Conservation (phyloP, 257 asterid species). For the Solanum rostratum region DNA sequence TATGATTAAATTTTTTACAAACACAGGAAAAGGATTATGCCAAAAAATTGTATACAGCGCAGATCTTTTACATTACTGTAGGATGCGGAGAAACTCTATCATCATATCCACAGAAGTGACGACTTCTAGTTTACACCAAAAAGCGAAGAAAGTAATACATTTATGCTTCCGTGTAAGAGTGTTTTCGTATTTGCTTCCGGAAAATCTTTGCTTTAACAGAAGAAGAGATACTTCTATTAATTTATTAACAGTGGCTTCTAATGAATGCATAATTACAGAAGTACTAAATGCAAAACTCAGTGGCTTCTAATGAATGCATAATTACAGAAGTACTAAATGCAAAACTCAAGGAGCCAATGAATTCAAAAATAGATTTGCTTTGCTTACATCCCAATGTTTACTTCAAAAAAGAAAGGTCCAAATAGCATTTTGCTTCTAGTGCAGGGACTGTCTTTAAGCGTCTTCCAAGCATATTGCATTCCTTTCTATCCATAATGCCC, state of each 20-base stretch:
- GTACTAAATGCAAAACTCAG: not conserved
- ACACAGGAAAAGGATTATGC: not conserved
- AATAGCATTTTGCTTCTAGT: not conserved
- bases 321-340: not conserved
- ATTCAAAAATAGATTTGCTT: not conserved
- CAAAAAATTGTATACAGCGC: not conserved
- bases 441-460: not conserved
- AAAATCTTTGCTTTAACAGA: not conserved
- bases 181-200: not conserved
- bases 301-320: not conserved
- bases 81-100: not conserved
- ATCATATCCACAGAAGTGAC: not conserved
- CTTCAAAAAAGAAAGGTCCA: not conserved
- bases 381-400: not conserved
- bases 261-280: not conserved
- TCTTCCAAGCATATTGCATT: not conserved
- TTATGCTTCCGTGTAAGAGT: not conserved
- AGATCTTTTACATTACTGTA: not conserved
- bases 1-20: not conserved
- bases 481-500: not conserved
- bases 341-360: not conserved
- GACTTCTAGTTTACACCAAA: not conserved
- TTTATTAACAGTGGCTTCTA: not conserved
- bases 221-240: not conserved
- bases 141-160: not conserved